Evolutionary conservation across 805 yeast species (phyloP).

Genomic region (Komagataella kurtzmanii): DNA sequence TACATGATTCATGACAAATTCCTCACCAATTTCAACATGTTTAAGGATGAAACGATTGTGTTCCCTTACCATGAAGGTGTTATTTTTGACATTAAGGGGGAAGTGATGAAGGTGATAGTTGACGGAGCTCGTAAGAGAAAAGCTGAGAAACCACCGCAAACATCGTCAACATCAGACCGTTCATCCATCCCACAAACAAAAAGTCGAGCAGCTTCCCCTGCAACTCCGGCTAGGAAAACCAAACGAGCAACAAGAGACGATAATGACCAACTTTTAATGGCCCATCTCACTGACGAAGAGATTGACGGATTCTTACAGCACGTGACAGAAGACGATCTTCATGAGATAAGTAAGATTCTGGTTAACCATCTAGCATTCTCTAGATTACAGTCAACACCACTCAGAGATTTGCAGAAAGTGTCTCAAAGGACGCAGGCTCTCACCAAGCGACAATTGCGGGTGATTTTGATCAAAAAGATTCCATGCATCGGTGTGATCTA

Average conservation of each 20-base stretch:
- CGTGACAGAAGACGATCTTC: not conserved
- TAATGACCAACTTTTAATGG: slow-evolving; percentile 1
- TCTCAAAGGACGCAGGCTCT: slow-evolving; percentile 38
- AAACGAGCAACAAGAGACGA: not conserved
- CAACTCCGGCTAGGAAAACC: not conserved
- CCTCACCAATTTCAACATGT: slow-evolving; percentile 41
- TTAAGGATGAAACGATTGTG: slow-evolving; percentile 46
- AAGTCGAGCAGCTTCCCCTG: not conserved
- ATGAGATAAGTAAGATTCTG: slow-evolving; percentile 30
- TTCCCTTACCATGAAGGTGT: slow-evolving; percentile 54
- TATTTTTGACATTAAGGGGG: slow-evolving; percentile 61
- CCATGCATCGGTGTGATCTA: slow-evolving; percentile 75
- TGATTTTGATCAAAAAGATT: slow-evolving; percentile 27
- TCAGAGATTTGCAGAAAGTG: slow-evolving; percentile 54
- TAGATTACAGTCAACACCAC: slow-evolving; percentile 75
- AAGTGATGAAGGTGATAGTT: slow-evolving; percentile 13
- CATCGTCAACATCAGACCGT: not conserved
- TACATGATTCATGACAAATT: slow-evolving; percentile 26
- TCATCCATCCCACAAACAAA: not conserved
- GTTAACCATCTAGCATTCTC: slow-evolving; percentile 86
- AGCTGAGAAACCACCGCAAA: not conserved
- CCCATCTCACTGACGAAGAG: slow-evolving; percentile 4
- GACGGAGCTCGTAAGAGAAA: not conserved
- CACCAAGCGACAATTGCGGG: slow-evolving; percentile 28
- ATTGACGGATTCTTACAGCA: not conserved